Evolutionary conservation across 495 filamentous ascomycete genomes (phyloP).

Genomic region (Podospora appendiculata): DNA sequence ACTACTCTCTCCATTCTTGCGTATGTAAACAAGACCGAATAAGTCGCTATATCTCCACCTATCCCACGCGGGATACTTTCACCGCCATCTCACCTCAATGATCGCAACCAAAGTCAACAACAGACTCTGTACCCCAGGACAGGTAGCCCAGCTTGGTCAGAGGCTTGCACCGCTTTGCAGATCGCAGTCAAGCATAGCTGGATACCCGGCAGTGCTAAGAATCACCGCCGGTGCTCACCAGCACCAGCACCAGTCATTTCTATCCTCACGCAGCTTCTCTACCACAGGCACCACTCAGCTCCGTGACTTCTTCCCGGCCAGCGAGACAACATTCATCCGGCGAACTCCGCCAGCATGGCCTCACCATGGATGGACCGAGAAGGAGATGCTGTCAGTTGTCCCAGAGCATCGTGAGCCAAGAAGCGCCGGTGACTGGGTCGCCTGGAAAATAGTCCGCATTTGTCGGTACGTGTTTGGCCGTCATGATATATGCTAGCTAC

Average conservation of each 20-base stretch:
- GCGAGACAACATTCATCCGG: conserved; percentile 38
- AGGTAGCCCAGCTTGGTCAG: conserved; percentile 24
- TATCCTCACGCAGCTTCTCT: conserved; percentile 25
- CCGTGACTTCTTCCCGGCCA: conserved; percentile 39
- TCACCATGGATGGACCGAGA: conserved; percentile 53
- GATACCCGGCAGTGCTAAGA: conserved; percentile 19
- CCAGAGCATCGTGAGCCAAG: conserved; percentile 29
- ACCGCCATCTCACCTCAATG: conserved; percentile 4
- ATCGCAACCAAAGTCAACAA: conserved; percentile 21
- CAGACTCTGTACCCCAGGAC: conserved; percentile 22
- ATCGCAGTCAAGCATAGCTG: conserved; percentile 5
- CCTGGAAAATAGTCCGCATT: conserved; percentile 36
- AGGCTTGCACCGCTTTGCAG: conserved; percentile 16
- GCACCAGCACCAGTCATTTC: conserved; percentile 1
- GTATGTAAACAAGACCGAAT: no score
- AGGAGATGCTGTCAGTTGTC: conserved; percentile 36
- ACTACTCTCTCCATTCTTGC: no score
- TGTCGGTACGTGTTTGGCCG: conserved; percentile 13
- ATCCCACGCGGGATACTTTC: no score
- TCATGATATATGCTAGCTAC: background rate
- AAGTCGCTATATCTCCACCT: no score
- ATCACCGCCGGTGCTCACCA: conserved; percentile 4
- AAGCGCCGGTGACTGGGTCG: conserved; percentile 34
- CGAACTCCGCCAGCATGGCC: conserved; percentile 55
- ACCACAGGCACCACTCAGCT: conserved; percentile 30